A percentile compares a stretch with the other conserved stretches of the same genome.
Evolutionary conservation across 371 early-diverging fungal genomes (phyloP).

Genomic region (Mucor indicus): DNA sequence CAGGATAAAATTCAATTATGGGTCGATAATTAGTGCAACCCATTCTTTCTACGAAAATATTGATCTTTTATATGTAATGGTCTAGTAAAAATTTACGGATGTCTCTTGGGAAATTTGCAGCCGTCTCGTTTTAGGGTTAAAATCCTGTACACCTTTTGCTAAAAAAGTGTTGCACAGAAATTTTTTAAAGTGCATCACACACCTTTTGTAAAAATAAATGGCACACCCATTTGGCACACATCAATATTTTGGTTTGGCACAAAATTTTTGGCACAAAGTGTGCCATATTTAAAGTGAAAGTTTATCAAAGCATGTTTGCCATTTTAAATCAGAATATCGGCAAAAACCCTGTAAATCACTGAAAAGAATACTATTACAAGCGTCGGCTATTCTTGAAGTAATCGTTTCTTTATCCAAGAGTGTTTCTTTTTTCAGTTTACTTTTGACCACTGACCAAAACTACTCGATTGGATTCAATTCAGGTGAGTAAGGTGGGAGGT

Average conservation of each 20-base stretch:
- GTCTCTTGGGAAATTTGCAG: too few relatives aligned
- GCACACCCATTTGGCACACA: too few relatives aligned
- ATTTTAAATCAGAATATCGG: conserved; percentile 2
- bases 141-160: too few relatives aligned
- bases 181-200: too few relatives aligned
- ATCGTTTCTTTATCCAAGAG: not conserved
- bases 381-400: conserved; percentile 1
- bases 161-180: too few relatives aligned
- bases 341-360: conserved; percentile 1
- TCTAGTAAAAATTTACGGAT: not conserved
- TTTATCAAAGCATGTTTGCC: not conserved
- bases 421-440: conserved; percentile 1
- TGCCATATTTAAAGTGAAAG: too few relatives aligned
- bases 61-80: conserved; percentile 11
- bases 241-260: too few relatives aligned
- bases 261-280: too few relatives aligned
- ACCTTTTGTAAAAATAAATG: too few relatives aligned
- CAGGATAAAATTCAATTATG: conserved; percentile 9
- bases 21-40: conserved; percentile 10
- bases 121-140: too few relatives aligned
- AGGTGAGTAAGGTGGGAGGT: conserved; percentile 1
- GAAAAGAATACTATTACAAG: conserved; percentile 1
- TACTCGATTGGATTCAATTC: conserved; percentile 9
- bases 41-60: conserved; percentile 11
- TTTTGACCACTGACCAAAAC: conserved; percentile 9